These are phyloP conservation scores for Trichoderma arundinaceum DNA, from an alignment of 2,329 filamentous ascomycete species.

Conservation along the genomic window DNA sequence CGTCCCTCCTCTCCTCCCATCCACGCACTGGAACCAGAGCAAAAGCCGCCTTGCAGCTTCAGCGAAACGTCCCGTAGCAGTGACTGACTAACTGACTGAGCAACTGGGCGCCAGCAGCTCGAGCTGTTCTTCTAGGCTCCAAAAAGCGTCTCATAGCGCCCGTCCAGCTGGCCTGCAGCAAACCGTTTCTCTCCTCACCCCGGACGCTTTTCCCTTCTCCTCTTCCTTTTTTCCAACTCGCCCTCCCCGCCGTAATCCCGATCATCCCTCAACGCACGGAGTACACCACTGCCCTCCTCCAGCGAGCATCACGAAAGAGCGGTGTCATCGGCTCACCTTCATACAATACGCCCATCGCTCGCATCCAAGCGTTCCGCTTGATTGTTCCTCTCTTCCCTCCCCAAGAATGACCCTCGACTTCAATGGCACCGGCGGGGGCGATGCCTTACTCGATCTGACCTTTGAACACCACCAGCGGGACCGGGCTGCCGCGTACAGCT, in stretches of 20 bases:
- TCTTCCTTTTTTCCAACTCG: slow-evolving; percentile 36
- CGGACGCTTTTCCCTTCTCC: slow-evolving; percentile 23
- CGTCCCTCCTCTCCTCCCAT: slow-evolving; percentile 24
- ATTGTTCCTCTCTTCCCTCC: slow-evolving; percentile 42
- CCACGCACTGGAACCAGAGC: neutral
- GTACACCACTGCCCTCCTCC: neutral
- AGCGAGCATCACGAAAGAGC: slow-evolving; percentile 50
- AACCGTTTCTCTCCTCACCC: slow-evolving; percentile 31
- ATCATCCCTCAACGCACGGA: slow-evolving; percentile 28
- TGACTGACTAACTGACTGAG: neutral
- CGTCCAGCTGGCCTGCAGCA: slow-evolving; percentile 31
- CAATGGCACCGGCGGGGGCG: slow-evolving; percentile 59
- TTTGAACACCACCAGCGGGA: slow-evolving; percentile 65
- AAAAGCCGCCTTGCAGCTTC: too few species aligned
- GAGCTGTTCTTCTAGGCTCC: slow-evolving; percentile 21
- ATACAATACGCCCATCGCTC: slow-evolving; percentile 46
- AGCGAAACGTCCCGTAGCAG: too few species aligned
- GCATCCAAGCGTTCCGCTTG: slow-evolving; percentile 39
- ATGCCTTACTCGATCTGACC: slow-evolving; percentile 65
- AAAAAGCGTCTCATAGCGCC: slow-evolving; percentile 4
- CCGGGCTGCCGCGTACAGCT: slow-evolving; percentile 51
- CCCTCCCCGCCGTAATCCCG: slow-evolving; percentile 33
- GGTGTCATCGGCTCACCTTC: slow-evolving; percentile 49
- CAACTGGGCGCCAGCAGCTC: slow-evolving; percentile 14
- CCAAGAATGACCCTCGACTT: slow-evolving; percentile 64